These are phyloP conservation scores for Yamadazyma atmosphaerica DNA, from an alignment of 1,139 yeast genomes.

Conservation along the genomic window DNA sequence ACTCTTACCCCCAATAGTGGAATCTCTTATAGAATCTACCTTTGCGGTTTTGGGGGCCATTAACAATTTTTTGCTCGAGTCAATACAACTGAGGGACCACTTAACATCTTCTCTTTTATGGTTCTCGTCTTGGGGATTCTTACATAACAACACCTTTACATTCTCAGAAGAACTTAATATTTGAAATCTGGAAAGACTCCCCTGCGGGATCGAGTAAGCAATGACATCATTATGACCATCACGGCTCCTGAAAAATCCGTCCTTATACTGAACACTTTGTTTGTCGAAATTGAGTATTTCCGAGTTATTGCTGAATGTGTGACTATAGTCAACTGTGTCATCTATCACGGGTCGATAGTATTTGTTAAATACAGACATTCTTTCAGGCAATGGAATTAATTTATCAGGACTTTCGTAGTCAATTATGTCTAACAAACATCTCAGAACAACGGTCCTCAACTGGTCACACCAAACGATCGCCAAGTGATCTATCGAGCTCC, in stretches of 20 bases:
- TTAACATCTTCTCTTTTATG: neutral
- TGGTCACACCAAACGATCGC: conserved; percentile 98
- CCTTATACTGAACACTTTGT: neutral
- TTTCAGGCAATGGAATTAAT: conserved; percentile 48
- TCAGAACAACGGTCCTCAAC: conserved; percentile 63
- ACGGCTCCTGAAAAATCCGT: neutral
- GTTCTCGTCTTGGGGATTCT: neutral
- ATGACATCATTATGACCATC: neutral
- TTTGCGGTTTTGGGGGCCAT: conserved; percentile 36
- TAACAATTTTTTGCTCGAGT: conserved; percentile 20
- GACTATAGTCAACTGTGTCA: neutral
- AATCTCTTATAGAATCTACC: conserved; percentile 43
- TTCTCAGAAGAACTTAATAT: neutral
- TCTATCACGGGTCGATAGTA: conserved; percentile 21
- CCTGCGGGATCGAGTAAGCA: neutral
- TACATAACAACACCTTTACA: neutral
- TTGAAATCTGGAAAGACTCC: neutral
- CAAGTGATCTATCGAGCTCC: conserved; percentile 94
- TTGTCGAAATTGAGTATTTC: neutral
- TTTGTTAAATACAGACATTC: conserved; percentile 60
- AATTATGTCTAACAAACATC: conserved; percentile 58
- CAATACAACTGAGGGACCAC: conserved; percentile 32
- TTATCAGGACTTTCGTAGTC: conserved; percentile 45
- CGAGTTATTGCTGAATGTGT: neutral
- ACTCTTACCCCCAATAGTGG: conserved; percentile 50